A percentile compares a stretch with the other conserved stretches of the same genome.
phyloP scores from a whole-genome alignment of 2,329 filamentous ascomycete species.

The Colletotrichum filicis region DNA sequence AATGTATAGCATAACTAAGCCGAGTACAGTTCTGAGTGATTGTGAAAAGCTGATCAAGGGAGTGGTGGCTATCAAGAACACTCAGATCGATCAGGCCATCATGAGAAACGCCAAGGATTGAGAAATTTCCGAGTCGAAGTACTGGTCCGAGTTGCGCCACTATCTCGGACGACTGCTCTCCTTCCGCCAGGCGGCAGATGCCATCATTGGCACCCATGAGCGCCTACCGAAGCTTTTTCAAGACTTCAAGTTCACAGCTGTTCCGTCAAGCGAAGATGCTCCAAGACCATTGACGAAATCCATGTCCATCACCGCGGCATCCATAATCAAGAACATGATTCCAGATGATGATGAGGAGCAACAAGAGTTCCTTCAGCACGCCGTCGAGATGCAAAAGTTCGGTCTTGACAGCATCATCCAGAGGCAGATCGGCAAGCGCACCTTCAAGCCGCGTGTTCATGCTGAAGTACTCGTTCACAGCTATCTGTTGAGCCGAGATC shows the following conservation, averaged over 20 bases:
- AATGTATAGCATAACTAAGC: background rate
- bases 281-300: slow-evolving; percentile 34
- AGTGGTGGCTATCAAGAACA: background rate
- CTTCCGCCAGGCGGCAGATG: slow-evolving; percentile 36
- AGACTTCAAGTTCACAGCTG: slow-evolving; percentile 40
- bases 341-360: background rate
- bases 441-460: slow-evolving; percentile 47
- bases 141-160: slow-evolving; percentile 46
- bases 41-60: slow-evolving; percentile 10
- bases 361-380: slow-evolving; percentile 29
- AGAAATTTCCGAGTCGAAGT: slow-evolving; percentile 31
- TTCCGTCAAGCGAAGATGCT: slow-evolving; percentile 41
- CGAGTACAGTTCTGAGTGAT: background rate
- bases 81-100: slow-evolving; percentile 9
- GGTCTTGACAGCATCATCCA: slow-evolving; percentile 40
- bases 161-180: slow-evolving; percentile 39
- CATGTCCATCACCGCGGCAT: slow-evolving; percentile 30
- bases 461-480: slow-evolving; percentile 47
- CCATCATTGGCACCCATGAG: slow-evolving; percentile 36
- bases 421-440: slow-evolving; percentile 1
- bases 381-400: slow-evolving; percentile 38
- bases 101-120: background rate
- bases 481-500: slow-evolving; percentile 15
- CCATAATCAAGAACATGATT: slow-evolving; percentile 40
- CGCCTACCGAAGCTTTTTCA: slow-evolving; percentile 46